These are phyloP conservation scores for Sextonia rubra DNA, from an alignment of 164 flowering plant genomes.

Conservation along the genomic window DNA sequence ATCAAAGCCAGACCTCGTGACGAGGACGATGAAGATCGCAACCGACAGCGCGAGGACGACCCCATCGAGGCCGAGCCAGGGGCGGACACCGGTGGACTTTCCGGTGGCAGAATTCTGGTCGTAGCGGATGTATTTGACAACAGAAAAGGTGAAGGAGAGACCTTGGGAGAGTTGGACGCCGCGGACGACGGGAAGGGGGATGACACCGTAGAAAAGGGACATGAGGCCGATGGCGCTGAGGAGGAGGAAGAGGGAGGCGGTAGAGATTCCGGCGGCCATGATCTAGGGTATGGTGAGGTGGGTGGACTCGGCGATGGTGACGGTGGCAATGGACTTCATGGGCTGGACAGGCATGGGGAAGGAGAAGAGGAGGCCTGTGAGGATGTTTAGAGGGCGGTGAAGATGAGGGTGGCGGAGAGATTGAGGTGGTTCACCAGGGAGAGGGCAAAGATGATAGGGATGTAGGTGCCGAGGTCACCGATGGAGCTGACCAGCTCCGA, in stretches of 20 bases:
- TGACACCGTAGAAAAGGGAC: slow-evolving; percentile 57
- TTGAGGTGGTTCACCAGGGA: slow-evolving; percentile 60
- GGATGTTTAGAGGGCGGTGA: slow-evolving; percentile 73
- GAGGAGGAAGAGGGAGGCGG: slow-evolving; percentile 58
- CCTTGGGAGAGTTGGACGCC: slow-evolving; percentile 94
- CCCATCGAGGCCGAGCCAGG: slow-evolving; percentile 79
- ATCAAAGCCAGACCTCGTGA: slow-evolving; percentile 55
- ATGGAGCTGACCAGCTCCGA: slow-evolving; percentile 74
- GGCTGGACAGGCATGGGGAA: slow-evolving; percentile 96
- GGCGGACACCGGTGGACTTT: slow-evolving; percentile 39
- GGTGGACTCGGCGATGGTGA: slow-evolving; percentile 66
- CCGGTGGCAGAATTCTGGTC: slow-evolving; percentile 52
- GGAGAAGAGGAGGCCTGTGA: slow-evolving; percentile 73
- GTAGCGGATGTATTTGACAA: slow-evolving; percentile 64
- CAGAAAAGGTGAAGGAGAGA: slow-evolving; percentile 75
- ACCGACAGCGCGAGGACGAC: slow-evolving; percentile 55
- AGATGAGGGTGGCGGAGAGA: slow-evolving; percentile 70
- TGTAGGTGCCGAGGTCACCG: slow-evolving; percentile 85
- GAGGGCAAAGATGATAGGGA: slow-evolving; percentile 79
- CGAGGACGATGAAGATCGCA: slow-evolving; percentile 42
- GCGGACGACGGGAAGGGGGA: slow-evolving; percentile 87
- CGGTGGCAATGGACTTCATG: slow-evolving; percentile 94
- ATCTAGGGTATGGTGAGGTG: slow-evolving; percentile 62
- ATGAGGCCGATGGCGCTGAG: slow-evolving; percentile 82
- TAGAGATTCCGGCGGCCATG: slow-evolving; percentile 71